Evolutionary conservation across 139 green algal genomes (phyloP).

Genomic region (Coccomyxa sp.): DNA sequence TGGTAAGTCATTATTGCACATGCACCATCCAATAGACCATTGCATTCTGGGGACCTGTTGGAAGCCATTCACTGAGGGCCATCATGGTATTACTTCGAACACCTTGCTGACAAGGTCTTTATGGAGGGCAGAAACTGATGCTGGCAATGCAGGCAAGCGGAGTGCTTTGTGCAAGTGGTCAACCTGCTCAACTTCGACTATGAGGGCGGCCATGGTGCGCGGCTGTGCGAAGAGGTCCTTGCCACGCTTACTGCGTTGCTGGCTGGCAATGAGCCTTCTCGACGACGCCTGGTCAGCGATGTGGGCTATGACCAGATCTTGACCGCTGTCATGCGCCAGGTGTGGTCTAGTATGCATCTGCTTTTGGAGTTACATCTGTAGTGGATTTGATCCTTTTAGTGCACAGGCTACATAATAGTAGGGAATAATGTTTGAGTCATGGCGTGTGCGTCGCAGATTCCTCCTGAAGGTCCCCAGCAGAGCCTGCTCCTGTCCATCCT

Average conservation of each 20-base stretch:
- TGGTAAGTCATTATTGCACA: too few species aligned
- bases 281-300: slow-evolving; percentile 6
- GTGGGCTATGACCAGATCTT: slow-evolving; percentile 32
- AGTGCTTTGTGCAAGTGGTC: slow-evolving; percentile 24
- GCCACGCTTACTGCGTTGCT: slow-evolving; percentile 26
- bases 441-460: not conserved
- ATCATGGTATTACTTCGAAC: too few species aligned
- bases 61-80: too few species aligned
- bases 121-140: too few species aligned
- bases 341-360: not conserved
- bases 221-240: slow-evolving; percentile 24
- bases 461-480: not conserved
- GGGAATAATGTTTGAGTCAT: too few species aligned
- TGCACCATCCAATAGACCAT: too few species aligned
- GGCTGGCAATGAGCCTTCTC: slow-evolving; percentile 21
- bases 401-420: too few species aligned
- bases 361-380: not conserved
- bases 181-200: slow-evolving; percentile 44
- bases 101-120: too few species aligned
- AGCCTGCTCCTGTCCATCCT: slow-evolving; percentile 17
- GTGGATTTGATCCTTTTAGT: slow-evolving; percentile 19
- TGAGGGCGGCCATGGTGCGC: not conserved
- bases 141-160: slow-evolving; percentile 10
- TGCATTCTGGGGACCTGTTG: too few species aligned
- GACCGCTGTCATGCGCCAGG: slow-evolving; percentile 12